Conservation (phyloP, 306 rosid species). For the Benincasa hispida region DNA sequence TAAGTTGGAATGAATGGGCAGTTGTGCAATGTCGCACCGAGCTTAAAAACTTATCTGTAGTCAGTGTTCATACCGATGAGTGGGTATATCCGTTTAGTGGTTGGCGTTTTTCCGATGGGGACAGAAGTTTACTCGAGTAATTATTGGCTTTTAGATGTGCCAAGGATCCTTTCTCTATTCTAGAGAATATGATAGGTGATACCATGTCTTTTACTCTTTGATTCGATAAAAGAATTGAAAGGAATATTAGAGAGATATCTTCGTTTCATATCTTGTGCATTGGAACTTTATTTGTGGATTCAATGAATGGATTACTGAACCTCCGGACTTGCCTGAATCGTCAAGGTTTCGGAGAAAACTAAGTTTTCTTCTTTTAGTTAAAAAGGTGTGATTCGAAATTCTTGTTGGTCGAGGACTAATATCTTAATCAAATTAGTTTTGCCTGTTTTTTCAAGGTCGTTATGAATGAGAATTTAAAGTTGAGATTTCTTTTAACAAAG, state of each 20-base stretch:
- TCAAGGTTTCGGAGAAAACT: not conserved
- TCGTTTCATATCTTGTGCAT: not conserved
- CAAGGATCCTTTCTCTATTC: not conserved
- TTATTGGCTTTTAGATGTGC: not conserved
- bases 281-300: not conserved
- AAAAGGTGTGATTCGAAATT: too few species aligned
- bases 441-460: too few species aligned
- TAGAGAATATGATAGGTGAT: not conserved
- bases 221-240: not conserved
- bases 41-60: not conserved
- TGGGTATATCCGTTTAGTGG: not conserved
- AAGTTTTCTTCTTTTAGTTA: too few species aligned
- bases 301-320: not conserved
- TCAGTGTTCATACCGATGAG: not conserved
- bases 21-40: not conserved
- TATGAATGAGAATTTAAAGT: too few species aligned
- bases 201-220: not conserved
- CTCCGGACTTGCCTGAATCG: not conserved
- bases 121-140: not conserved
- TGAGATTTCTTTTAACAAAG: too few species aligned
- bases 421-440: not conserved
- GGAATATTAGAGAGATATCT: not conserved
- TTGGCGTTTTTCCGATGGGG: not conserved
- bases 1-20: not conserved
- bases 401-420: not conserved